Evolutionary conservation across 768 basidiomycete species (phyloP).

Genomic region (Auriscalpium vulgare): DNA sequence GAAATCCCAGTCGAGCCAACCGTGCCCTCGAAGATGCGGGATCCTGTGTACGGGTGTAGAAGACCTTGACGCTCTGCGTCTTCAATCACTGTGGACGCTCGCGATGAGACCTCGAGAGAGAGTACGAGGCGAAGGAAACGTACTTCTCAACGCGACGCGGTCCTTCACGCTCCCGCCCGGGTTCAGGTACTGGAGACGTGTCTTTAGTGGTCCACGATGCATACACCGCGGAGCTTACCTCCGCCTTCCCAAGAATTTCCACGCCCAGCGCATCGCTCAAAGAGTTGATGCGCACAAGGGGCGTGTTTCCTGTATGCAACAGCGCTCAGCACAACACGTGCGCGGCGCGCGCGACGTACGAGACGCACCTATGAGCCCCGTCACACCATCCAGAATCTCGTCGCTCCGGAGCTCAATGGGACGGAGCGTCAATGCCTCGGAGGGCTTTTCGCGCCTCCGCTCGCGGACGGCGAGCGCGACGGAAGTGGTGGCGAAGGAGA

Average conservation of each 20-base stretch:
- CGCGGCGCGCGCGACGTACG: too few species aligned
- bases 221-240: conserved; percentile 39
- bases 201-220: not conserved
- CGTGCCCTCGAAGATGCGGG: conserved; percentile 94
- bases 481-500: conserved; percentile 68
- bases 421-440: conserved; percentile 29
- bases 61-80: conserved; percentile 84
- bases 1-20: conserved; percentile 96
- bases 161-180: conserved; percentile 98
- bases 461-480: conserved; percentile 44
- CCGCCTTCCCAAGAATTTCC: conserved; percentile 93
- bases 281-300: conserved; percentile 84
- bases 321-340: too few species aligned
- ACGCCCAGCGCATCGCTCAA: conserved; percentile 86
- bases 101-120: not conserved
- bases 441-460: conserved; percentile 38
- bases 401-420: conserved; percentile 69
- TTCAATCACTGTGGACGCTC: conserved; percentile 64
- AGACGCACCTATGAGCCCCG: conserved; percentile 72
- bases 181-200: conserved; percentile 67
- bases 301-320: conserved; percentile 75
- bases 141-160: conserved; percentile 89
- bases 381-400: conserved; percentile 73
- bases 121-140: conserved; percentile 13
- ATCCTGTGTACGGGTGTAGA: conserved; percentile 79